Evolutionary conservation across 2,329 filamentous ascomycete genomes (phyloP).

Genomic region (Verticillium zaregamsianum): DNA sequence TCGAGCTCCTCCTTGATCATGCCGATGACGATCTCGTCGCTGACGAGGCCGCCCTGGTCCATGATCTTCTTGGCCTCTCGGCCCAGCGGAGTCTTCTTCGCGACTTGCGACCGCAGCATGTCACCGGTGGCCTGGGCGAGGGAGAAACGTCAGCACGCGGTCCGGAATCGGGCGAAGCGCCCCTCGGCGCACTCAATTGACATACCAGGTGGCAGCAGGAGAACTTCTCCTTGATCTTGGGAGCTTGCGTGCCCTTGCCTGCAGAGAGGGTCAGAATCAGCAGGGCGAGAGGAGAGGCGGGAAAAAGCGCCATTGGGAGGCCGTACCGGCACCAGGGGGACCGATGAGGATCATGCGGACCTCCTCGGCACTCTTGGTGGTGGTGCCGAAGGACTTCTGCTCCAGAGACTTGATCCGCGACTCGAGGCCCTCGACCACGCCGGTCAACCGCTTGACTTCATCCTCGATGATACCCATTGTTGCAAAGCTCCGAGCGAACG

Average conservation of each 20-base stretch:
- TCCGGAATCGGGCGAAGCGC: neutral
- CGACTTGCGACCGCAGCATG: conserved; percentile 97
- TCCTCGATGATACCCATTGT: conserved; percentile 87
- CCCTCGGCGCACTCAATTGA: conserved; percentile 16
- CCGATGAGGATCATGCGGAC: conserved; percentile 98
- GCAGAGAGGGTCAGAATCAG: conserved; percentile 9
- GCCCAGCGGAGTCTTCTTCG: conserved; percentile 92
- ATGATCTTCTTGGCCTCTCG: conserved; percentile 99
- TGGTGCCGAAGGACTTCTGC: conserved; percentile 58
- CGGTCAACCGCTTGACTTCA: conserved; percentile 79
- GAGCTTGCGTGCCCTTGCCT: conserved; percentile 99
- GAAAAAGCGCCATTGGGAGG: conserved; percentile 5
- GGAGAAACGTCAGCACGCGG: conserved; percentile 9
- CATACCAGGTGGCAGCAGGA: conserved; percentile 93
- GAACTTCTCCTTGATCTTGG: conserved; percentile 97
- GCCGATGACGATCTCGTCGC: conserved; percentile 98
- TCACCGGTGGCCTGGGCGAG: conserved; percentile 81
- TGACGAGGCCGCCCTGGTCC: conserved; percentile 95
- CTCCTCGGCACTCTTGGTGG: conserved; percentile 53
- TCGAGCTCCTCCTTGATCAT: conserved; percentile 99
- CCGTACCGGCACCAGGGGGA: conserved; percentile 91
- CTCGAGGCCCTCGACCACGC: conserved; percentile 80
- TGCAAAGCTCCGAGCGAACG: conserved; percentile 23
- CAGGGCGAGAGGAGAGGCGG: neutral
- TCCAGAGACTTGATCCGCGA: conserved; percentile 83